Evolutionary conservation across 768 basidiomycete species (phyloP), one percentile per base, ranked within the genome.

Genomic region (Tremella fuciformis): DNA sequence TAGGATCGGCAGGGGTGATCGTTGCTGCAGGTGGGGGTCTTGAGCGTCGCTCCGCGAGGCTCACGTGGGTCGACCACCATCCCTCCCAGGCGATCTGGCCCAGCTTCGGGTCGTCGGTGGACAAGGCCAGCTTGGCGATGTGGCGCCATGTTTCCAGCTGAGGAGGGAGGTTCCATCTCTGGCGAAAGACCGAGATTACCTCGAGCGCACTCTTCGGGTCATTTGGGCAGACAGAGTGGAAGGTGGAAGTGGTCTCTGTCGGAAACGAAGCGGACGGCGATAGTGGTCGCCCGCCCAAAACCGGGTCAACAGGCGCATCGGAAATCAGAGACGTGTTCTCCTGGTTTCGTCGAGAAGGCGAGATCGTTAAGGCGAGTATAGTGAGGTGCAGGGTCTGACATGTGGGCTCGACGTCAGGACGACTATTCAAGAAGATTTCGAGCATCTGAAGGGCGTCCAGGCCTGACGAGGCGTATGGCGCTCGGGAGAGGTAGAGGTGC

Each of bases 141-240:
- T 46, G 42, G 6, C 42, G 42, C 42, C 42, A 46, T 46, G 42
- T 46, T 46, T 46, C 42, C 6, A 18, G 42, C n/a, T n/a, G 22
- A 18, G 42, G 42, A n/a, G 42, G 22, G 15, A 46, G 42, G 42
- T 8, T 18, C 42, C 42, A 46, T 46, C n/a, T 4, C n/a, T 22
- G 42, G 6, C 22, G 42, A 22, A 46, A 46, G 42, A 15, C 8
- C 22, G n/a, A n/a, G 42, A 46, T 46, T 4, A 46, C 8, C 8
- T 46, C 7, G 6, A 46, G n/a, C n/a, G 16, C 18, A 18, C 13
- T 11, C 13, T 11, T 41, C 39, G 39, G 39, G 18, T 41, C 39
- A 11, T 41, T 18, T 11, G 11, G 11, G 11, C 13, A 41, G 11
- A 11, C 13, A 41, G 18, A 11, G 13, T 41, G 13, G 18, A 41